A percentile compares a stretch with the other conserved stretches of the same genome.
Evolutionary conservation across 306 rosid genomes (phyloP).

Genomic region (Lathyrus oleraceus): DNA sequence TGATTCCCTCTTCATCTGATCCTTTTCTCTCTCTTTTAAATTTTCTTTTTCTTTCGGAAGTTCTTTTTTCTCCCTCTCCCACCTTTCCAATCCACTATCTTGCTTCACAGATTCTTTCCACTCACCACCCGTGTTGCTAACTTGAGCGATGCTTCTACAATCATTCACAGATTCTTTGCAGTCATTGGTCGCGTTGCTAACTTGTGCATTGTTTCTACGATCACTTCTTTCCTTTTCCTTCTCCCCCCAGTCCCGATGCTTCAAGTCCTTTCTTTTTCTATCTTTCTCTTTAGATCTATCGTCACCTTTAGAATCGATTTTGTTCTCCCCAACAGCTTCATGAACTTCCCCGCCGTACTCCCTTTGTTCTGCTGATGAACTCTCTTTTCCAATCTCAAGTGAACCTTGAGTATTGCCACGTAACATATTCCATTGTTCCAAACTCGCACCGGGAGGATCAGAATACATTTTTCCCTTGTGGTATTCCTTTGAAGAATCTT

Average conservation of each 20-base stretch:
- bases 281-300: conserved; percentile 86
- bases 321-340: conserved; percentile 86
- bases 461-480: conserved; percentile 73
- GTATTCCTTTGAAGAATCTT: conserved; percentile 75
- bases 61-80: conserved; percentile 80
- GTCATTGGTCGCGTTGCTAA: conserved; percentile 52
- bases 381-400: conserved; percentile 67
- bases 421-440: conserved; percentile 58
- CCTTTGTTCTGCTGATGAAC: conserved; percentile 55
- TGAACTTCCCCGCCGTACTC: conserved; percentile 60
- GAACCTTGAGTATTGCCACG: conserved; percentile 56
- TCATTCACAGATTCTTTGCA: conserved; percentile 60
- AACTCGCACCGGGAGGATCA: conserved; percentile 57
- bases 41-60: conserved; percentile 68
- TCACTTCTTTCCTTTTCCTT: conserved; percentile 82
- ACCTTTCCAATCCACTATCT: conserved; percentile 67
- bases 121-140: conserved; percentile 52
- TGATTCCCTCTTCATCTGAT: conserved; percentile 66
- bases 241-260: conserved; percentile 87
- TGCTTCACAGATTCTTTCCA: conserved; percentile 69
- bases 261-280: conserved; percentile 77
- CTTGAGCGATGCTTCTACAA: conserved; percentile 51
- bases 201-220: conserved; percentile 57
- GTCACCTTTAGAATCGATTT: conserved; percentile 72
- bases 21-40: conserved; percentile 74